phyloP scores from a whole-genome alignment of 164 flowering plant genomes.

The Litsea cubeba region DNA sequence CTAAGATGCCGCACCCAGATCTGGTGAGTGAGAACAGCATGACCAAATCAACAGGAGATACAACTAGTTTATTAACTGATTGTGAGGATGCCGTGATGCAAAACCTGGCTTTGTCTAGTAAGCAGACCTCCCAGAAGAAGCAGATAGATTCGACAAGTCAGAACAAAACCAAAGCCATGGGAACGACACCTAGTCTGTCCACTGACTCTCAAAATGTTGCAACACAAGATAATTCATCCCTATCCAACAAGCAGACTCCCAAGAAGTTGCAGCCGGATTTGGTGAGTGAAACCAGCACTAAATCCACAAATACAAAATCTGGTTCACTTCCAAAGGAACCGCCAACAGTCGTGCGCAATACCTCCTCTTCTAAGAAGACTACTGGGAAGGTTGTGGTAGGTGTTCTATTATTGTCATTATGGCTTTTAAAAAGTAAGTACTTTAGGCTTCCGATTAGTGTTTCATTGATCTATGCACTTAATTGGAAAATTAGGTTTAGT shows the following conservation, averaged over 20 bases:
- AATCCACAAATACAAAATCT: conserved; percentile 8
- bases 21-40: not conserved
- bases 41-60: not conserved
- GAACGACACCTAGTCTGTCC: not conserved
- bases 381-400: conserved; percentile 44
- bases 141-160: not conserved
- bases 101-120: not conserved
- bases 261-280: not conserved
- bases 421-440: not conserved
- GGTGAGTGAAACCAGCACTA: not conserved
- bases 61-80: conserved; percentile 1
- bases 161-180: not conserved
- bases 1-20: not conserved
- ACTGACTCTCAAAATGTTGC: not conserved
- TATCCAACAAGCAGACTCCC: not conserved
- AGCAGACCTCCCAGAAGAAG: conserved; percentile 5
- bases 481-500: not conserved
- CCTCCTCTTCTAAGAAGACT: conserved; percentile 9
- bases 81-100: not conserved
- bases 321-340: conserved; percentile 14
- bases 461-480: not conserved
- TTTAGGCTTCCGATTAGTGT: not conserved
- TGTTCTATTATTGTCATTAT: conserved; percentile 2
- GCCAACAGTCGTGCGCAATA: not conserved
- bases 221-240: not conserved